Evolutionary conservation across 148 eudicot species (phyloP), one percentile per base, ranked within the genome.

Genomic region (Cornus kousa): DNA sequence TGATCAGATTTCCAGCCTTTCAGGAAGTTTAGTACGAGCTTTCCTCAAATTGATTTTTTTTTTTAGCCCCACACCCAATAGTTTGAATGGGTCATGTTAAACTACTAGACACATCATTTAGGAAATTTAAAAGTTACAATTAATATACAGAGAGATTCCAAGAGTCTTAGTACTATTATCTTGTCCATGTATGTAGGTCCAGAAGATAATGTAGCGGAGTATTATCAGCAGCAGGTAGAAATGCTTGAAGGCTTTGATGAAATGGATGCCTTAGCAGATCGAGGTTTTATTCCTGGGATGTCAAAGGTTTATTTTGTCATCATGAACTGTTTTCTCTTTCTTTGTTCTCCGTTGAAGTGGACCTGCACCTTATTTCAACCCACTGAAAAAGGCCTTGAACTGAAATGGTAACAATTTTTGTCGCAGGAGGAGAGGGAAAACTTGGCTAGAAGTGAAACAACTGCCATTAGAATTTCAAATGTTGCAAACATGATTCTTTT

Each of bases 211-310:
- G 88, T 93, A 48, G 95, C 95, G 0, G 95, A 88, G 80, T 93
- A 91, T 74, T 93, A 93, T 83, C 93, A 91, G 82, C 95, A 93
- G 80, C 97, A 91, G 83, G 93, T 87, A 71, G 92, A 91, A 82
- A 87, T 81, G 87, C 83, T 93, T 70, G 97, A 93, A 86, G 95
- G 95, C n/a, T 93, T 93, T 68, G 89, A 84, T 85, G 91, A 93
- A 82, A 93, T 93, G 97, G 95, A 93, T 82, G 91, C 92, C 73
- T 86, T 93, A 78, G 89, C 93, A 59, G 95, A 91, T 40, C 95
- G 97, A 76, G 97, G 97, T 35, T 93, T 89, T 86, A 82, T 93
- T 76, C 95, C 95, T 74, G 89, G 91, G 53, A 79, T 93, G 91
- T 87, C 93, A 71, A 83, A 86, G 93, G 93, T 93, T 76, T 73